Evolutionary conservation across 2,329 filamentous ascomycete genomes (phyloP).

Genomic region (Decorospora gaudefroyi): DNA sequence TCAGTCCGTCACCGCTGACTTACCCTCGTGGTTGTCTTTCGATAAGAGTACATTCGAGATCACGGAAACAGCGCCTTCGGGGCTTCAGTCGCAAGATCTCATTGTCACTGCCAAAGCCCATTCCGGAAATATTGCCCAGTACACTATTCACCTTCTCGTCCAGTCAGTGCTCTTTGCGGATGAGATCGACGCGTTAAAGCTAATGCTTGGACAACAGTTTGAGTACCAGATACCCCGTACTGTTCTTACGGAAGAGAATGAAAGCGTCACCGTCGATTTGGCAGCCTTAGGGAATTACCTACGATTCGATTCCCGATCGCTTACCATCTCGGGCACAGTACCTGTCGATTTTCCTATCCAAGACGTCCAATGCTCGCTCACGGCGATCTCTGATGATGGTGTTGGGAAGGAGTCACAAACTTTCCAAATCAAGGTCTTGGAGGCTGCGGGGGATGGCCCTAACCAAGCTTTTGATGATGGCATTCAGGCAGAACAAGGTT

Average conservation of each 20-base stretch:
- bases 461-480: background rate
- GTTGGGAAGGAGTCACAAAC: conserved; percentile 47
- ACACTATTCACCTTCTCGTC: conserved; percentile 57
- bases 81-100: conserved; percentile 64
- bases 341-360: conserved; percentile 49
- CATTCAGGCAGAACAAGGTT: conserved; percentile 1
- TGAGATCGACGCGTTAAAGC: conserved; percentile 53
- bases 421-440: conserved; percentile 50
- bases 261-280: conserved; percentile 52
- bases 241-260: conserved; percentile 49
- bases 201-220: conserved; percentile 57
- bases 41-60: conserved; percentile 65
- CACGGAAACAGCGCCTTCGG: conserved; percentile 65
- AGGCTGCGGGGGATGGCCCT: background rate
- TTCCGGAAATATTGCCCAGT: conserved; percentile 63
- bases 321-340: conserved; percentile 56
- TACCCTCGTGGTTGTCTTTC: conserved; percentile 72
- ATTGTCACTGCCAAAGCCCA: conserved; percentile 63
- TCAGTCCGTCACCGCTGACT: conserved; percentile 55
- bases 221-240: conserved; percentile 53
- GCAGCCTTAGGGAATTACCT: conserved; percentile 54
- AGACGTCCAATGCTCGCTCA: conserved; percentile 51
- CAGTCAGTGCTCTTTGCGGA: conserved; percentile 50
- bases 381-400: conserved; percentile 44
- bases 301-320: conserved; percentile 52